Base-by-base conservation (phyloP, 495 filamentous ascomycete species). In the Hyaloscypha variabilis region DNA sequence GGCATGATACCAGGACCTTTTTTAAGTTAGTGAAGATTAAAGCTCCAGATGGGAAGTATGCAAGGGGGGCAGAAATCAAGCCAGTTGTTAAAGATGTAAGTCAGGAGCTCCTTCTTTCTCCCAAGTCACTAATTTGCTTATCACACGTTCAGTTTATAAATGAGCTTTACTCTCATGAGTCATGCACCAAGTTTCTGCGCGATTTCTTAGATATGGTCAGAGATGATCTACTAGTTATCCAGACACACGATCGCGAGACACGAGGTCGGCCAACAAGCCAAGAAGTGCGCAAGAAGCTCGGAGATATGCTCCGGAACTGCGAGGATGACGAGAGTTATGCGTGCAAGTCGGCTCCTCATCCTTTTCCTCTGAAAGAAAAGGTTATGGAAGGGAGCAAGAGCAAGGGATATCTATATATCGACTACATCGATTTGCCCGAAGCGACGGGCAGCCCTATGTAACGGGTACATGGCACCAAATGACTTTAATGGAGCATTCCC, bases 1-100 rank as follows among this genome's bases (percentile, higher is more conserved):
- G 51, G n/a, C 11, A 54, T 19, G 11, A 19, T 54, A 54, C 51
- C 14, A 24, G 51, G 25, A 54, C 51, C 8, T 54, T 54, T 21
- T 54, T 54, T 21, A 25, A 21, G 17, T 24, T 54, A 54, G 51
- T 54, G n/a, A 54, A 54, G 19, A 24, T 54, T 25, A 54, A 24
- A 29, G 2, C 2, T 10, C 6, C 51, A 8, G 21, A 54, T 54
- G 51, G 51, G 2, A 54, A 25, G 2, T 54, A 21, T 10, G 23
- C 4, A 19, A 19, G 14, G 39, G 39, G 2, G 14, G 39, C 39
- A 14, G 39, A 42, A 42, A 42, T 42, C 4, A 42, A 42, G 14
- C 39, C 39, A 3, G 6, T 19, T 42, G 39, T 42, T 19, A 42
- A 6, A 42, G 13, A 6, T 3, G 39, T 42, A 42, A 42, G 39